These are phyloP conservation scores for Fusarium proliferatum DNA, from an alignment of 2,329 filamentous ascomycete genomes.

Conservation along the genomic window DNA sequence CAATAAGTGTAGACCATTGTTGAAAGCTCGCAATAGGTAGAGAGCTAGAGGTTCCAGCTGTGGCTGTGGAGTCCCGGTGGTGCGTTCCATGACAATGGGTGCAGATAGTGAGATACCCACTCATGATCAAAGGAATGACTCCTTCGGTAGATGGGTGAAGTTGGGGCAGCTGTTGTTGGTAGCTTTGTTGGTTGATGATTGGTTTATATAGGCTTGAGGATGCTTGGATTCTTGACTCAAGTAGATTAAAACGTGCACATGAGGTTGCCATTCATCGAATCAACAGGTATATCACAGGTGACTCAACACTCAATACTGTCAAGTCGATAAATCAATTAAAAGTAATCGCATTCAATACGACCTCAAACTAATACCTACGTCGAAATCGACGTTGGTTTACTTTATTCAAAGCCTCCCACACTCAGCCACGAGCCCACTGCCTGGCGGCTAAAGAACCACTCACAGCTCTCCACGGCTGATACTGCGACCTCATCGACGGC, in stretches of 20 bases:
- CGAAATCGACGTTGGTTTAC: conserved; percentile 27
- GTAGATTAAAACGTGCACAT: background rate
- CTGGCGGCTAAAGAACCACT: conserved; percentile 39
- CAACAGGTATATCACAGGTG: background rate
- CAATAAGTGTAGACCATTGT: background rate
- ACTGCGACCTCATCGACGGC: conserved; percentile 25
- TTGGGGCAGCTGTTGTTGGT: conserved; percentile 1
- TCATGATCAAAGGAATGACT: conserved; percentile 10
- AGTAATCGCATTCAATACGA: background rate
- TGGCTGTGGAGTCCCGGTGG: conserved; percentile 35
- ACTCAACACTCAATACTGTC: background rate
- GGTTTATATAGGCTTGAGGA: background rate
- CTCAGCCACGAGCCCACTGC: conserved; percentile 39
- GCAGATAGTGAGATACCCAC: conserved; percentile 3
- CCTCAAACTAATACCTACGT: background rate
- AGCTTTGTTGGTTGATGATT: background rate
- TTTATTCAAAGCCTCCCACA: conserved; percentile 34
- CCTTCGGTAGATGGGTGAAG: conserved; percentile 22
- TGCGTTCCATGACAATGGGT: conserved; percentile 6
- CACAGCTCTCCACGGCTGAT: conserved; percentile 33
- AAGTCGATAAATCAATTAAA: background rate
- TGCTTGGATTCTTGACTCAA: background rate
- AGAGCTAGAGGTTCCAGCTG: conserved; percentile 12
- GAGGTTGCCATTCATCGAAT: background rate
- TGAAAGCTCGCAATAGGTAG: background rate